A percentile compares a stretch with the other conserved stretches of the same genome.
phyloP scores from a whole-genome alignment of 768 basidiomycete species.

The Hericium coralloides region DNA sequence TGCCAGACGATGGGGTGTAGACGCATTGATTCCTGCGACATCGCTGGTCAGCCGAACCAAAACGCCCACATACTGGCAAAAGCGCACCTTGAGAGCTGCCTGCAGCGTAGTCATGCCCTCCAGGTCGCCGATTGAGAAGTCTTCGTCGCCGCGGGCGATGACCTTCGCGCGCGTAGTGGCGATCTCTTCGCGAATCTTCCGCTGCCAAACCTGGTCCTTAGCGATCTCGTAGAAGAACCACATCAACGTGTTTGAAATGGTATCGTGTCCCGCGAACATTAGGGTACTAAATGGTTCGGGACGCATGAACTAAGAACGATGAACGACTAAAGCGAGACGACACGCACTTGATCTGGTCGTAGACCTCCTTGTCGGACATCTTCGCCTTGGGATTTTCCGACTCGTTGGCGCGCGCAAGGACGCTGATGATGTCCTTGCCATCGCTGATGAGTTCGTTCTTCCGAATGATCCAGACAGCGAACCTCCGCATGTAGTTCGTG shows the following conservation, averaged over 20 bases:
- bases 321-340: constrained; percentile 1
- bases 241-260: background rate
- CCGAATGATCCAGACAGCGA: constrained; percentile 5
- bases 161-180: constrained; percentile 1
- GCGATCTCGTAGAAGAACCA: background rate
- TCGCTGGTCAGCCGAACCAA: background rate
- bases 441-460: constrained; percentile 4
- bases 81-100: constrained; percentile 9
- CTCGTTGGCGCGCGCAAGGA: constrained; percentile 15
- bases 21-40: constrained; percentile 14
- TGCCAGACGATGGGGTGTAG: constrained; percentile 11
- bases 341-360: constrained; percentile 12
- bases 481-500: constrained; percentile 1
- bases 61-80: background rate
- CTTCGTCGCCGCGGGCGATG: background rate
- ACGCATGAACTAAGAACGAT: background rate
- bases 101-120: constrained; percentile 1
- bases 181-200: constrained; percentile 8
- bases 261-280: background rate
- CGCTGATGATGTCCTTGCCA: constrained; percentile 15
- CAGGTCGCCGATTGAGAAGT: background rate
- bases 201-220: background rate
- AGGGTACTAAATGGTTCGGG: constrained; percentile 1
- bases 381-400: constrained; percentile 8
- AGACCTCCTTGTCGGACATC: constrained; percentile 10